phyloP scores from a whole-genome alignment of 352 stramenopile species.

The Phytophthora cajani region DNA sequence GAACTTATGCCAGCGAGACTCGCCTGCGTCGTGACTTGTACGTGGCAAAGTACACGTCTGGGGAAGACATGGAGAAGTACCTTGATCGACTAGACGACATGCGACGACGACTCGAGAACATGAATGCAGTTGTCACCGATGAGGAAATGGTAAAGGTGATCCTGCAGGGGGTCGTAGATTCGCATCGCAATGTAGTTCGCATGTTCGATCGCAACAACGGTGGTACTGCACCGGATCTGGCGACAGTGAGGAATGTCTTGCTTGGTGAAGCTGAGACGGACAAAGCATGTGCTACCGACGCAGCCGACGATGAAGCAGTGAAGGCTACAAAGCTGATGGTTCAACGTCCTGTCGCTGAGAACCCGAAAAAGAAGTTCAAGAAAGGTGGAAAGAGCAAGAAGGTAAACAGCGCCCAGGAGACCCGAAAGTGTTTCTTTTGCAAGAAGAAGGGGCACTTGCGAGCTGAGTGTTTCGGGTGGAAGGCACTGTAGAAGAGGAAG shows the following conservation, averaged over 20 bases:
- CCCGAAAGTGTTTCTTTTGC: neutral
- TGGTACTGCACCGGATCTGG: constrained; percentile 4
- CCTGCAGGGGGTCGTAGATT: constrained; percentile 8
- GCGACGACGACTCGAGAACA: constrained; percentile 8
- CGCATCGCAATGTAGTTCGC: constrained; percentile 8
- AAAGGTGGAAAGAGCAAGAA: neutral
- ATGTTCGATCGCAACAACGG: constrained; percentile 7
- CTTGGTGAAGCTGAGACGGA: constrained; percentile 19
- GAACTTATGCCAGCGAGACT: constrained; percentile 9
- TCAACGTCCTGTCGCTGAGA: neutral
- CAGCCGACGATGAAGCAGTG: neutral
- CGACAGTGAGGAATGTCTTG: constrained; percentile 9
- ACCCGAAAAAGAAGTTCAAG: neutral
- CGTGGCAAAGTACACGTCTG: neutral
- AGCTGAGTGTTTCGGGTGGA: constrained; percentile 1
- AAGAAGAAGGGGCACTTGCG: neutral
- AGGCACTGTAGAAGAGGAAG: neutral
- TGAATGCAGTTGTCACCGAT: constrained; percentile 9
- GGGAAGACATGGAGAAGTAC: constrained; percentile 19
- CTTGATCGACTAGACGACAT: constrained; percentile 13
- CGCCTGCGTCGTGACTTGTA: constrained; percentile 12
- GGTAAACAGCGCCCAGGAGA: neutral
- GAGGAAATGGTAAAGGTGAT: constrained; percentile 11
- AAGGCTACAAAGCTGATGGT: constrained; percentile 3
- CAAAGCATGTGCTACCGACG: neutral